A percentile compares a stretch with the other conserved stretches of the same genome.
Conservation (phyloP, 1,139 yeast species). For the Blastobotrys illinoisensis region DNA sequence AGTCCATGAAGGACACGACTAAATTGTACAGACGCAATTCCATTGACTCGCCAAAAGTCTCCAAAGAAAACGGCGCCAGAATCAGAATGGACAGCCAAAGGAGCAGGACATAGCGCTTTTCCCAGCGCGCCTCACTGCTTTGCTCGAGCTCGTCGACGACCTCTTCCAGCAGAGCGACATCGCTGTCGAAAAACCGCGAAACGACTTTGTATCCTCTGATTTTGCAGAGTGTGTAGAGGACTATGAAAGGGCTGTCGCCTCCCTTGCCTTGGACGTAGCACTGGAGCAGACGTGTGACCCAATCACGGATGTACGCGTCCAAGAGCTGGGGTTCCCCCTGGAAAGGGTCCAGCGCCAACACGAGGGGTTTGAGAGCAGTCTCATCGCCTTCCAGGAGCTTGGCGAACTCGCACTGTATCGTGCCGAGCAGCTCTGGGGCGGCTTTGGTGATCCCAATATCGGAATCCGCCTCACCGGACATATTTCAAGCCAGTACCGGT, state of each 20-base stretch:
- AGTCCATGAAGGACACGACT: conserved; percentile 34
- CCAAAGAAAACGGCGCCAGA: conserved; percentile 64
- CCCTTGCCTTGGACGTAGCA: conserved; percentile 10
- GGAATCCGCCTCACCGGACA: conserved; percentile 12
- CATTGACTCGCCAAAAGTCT: conserved; percentile 34
- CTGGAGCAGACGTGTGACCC: conserved; percentile 19
- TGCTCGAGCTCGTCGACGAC: conserved; percentile 12
- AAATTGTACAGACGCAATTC: conserved; percentile 36
- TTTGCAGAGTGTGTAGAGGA: conserved; percentile 55
- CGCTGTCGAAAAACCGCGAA: conserved; percentile 53
- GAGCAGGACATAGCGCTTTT: conserved; percentile 52
- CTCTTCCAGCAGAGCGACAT: conserved; percentile 44
- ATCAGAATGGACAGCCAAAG: conserved; percentile 70
- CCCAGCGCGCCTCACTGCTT: conserved; percentile 39
- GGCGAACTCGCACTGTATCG: conserved; percentile 8
- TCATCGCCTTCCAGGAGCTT: conserved; percentile 7
- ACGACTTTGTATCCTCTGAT: conserved; percentile 61
- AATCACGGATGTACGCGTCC: conserved; percentile 27
- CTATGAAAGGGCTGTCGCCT: conserved; percentile 17
- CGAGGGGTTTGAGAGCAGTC: conserved; percentile 6
- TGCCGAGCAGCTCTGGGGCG: conserved; percentile 19
- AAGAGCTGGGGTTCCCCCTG: conserved; percentile 36
- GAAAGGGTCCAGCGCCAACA: conserved; percentile 24
- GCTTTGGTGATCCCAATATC: conserved; percentile 20
- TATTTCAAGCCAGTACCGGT: not conserved